phyloP scores from a whole-genome alignment of 1,139 yeast species.

The Taphrina betulina region DNA sequence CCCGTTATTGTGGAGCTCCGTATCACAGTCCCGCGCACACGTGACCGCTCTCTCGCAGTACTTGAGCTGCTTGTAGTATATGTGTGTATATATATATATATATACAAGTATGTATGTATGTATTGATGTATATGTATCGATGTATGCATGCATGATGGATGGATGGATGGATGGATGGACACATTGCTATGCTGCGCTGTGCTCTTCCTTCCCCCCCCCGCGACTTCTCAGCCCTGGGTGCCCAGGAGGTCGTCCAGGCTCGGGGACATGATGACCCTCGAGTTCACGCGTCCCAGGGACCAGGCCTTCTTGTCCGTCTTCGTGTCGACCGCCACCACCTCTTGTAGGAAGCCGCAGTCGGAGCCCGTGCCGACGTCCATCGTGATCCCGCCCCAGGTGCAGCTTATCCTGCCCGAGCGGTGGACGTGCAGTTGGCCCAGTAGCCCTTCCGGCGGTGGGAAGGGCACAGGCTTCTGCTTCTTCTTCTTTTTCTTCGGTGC shows the following conservation, averaged over 20 bases:
- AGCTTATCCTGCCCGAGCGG: conserved; percentile 73
- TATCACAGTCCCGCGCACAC: no score
- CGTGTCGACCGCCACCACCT: conserved; percentile 61
- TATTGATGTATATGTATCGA: no score
- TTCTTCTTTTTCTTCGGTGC: conserved; percentile 21
- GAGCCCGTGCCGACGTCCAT: conserved; percentile 77
- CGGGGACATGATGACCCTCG: conserved; percentile 59
- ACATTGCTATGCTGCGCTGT: no score
- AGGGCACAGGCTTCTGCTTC: conserved; percentile 27
- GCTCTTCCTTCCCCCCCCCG: no score
- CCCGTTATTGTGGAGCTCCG: no score
- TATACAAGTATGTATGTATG: no score
- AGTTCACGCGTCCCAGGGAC: conserved; percentile 62
- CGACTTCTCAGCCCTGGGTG: no score
- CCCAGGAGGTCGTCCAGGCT: conserved; percentile 37
- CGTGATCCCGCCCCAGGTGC: conserved; percentile 67
- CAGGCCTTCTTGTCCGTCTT: conserved; percentile 51
- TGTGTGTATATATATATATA: no score
- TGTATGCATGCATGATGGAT: no score
- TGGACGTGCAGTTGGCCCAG: conserved; percentile 74
- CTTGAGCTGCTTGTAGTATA: no score
- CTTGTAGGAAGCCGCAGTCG: conserved; percentile 69
- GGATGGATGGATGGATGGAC: no score
- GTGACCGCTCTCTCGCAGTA: no score
- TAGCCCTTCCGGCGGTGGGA: conserved; percentile 51